Percentiles rank a stretch among this genome's conserved stretches.
Evolutionary conservation across 169 alveolate genomes (phyloP).

Genomic region (Plasmodium malariae): DNA sequence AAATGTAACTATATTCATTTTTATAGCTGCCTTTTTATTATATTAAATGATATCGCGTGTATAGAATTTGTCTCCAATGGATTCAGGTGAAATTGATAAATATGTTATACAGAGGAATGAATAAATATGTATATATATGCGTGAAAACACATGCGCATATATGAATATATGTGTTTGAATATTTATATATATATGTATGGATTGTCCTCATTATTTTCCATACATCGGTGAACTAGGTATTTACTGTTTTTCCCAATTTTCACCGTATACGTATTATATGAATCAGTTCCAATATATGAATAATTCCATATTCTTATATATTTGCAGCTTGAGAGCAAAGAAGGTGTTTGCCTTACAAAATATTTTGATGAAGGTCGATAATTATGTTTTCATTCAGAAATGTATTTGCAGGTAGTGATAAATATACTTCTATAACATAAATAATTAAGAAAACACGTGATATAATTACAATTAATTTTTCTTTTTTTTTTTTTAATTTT

Average conservation of each 20-base stretch:
- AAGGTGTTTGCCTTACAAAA: conserved; percentile 37
- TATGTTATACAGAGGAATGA: neutral
- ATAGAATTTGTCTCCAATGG: conserved; percentile 31
- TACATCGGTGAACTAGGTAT: no score
- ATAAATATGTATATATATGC: neutral
- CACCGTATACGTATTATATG: no score
- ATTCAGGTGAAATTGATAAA: conserved; percentile 21
- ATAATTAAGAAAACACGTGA: neutral
- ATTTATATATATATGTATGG: no score
- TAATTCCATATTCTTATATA: no score
- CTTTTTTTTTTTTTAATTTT: conserved; percentile 16
- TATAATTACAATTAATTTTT: conserved; percentile 2
- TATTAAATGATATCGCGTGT: conserved; percentile 51
- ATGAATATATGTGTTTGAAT: neutral
- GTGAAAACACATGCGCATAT: no score
- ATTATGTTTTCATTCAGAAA: conserved; percentile 35
- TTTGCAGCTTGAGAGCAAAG: conserved; percentile 29
- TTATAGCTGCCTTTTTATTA: conserved; percentile 44
- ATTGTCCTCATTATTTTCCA: no score
- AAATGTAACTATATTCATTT: neutral
- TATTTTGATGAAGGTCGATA: conserved; percentile 26
- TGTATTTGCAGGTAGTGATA: conserved; percentile 43
- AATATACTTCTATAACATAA: neutral
- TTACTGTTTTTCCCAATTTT: neutral
- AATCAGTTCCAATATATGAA: no score